A percentile compares a stretch with the other conserved stretches of the same genome.
Evolutionary conservation across 2,329 filamentous ascomycete genomes (phyloP).

Genomic region (Uncinocarpus reesii): DNA sequence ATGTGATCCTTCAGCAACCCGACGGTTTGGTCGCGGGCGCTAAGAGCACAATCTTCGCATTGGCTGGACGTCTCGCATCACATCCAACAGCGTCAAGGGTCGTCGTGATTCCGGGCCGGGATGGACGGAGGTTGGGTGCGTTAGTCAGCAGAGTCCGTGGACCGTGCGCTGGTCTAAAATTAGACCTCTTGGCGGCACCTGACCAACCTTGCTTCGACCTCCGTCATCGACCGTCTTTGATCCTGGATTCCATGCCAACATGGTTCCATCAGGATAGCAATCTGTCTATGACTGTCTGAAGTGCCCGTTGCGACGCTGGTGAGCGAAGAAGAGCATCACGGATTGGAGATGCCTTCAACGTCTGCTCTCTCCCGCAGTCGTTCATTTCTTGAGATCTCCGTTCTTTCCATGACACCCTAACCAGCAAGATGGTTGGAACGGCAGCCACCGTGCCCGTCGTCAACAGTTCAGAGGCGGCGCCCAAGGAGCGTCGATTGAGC

Average conservation of each 20-base stretch:
- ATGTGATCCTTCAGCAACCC: background rate
- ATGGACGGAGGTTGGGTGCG: background rate
- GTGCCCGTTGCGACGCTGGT: too few relatives aligned
- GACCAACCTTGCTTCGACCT: conserved; percentile 7
- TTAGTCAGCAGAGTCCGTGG: background rate
- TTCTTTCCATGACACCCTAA: background rate
- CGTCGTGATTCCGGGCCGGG: background rate
- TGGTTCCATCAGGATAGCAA: too few relatives aligned
- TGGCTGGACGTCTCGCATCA: background rate
- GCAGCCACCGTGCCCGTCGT: background rate
- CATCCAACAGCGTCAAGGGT: background rate
- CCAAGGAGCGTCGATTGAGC: background rate
- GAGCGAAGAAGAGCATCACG: background rate
- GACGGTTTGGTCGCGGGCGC: conserved; percentile 4
- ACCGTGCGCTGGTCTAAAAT: background rate
- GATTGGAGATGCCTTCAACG: background rate
- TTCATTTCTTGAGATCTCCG: background rate
- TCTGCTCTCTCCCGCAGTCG: background rate
- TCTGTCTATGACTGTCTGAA: too few relatives aligned
- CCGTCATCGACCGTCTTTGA: background rate
- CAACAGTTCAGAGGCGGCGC: background rate
- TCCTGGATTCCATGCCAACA: too few relatives aligned
- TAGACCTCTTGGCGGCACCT: conserved; percentile 5
- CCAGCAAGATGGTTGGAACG: background rate
- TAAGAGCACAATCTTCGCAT: background rate